Conservation (phyloP, 2,329 filamentous ascomycete genomes). For the Whalleya microplaca region DNA sequence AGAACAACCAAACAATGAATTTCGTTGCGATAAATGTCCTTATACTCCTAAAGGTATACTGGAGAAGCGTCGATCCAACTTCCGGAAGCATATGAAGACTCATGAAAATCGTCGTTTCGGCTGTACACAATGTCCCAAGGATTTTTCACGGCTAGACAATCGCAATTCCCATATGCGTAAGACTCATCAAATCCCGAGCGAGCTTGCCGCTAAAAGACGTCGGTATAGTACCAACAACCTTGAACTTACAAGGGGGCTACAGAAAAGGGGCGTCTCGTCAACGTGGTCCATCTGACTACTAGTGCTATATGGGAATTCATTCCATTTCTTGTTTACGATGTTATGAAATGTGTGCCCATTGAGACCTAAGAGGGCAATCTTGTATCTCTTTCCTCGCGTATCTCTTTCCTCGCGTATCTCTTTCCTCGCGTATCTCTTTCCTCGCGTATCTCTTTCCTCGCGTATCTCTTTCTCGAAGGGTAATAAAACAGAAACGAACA, state of each 20-base stretch:
- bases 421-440: too few relatives aligned
- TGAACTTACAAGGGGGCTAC: not conserved
- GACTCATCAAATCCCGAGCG: not conserved
- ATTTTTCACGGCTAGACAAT: conserved; percentile 16
- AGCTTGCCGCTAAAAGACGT: too few relatives aligned
- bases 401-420: not conserved
- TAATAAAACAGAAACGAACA: too few relatives aligned
- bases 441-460: not conserved
- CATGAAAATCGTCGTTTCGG: conserved; percentile 3
- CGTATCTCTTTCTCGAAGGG: too few relatives aligned
- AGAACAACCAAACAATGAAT: not conserved
- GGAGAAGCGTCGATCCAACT: conserved; percentile 9
- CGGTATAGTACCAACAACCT: not conserved
- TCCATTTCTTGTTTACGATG: not conserved
- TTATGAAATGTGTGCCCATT: not conserved
- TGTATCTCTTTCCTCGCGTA: not conserved
- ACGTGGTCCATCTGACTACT: not conserved
- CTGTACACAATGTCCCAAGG: conserved; percentile 13
- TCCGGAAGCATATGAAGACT: conserved; percentile 15
- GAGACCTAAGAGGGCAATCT: not conserved
- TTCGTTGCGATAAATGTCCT: conserved; percentile 6
- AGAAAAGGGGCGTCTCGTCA: not conserved
- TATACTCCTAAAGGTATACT: conserved; percentile 11
- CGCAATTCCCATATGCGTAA: conserved; percentile 5
- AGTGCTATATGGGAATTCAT: not conserved